A percentile compares a stretch with the other conserved stretches of the same genome.
These are phyloP conservation scores for Solanum raphanifolium DNA, from an alignment of 257 asterid species.

Conservation along the genomic window DNA sequence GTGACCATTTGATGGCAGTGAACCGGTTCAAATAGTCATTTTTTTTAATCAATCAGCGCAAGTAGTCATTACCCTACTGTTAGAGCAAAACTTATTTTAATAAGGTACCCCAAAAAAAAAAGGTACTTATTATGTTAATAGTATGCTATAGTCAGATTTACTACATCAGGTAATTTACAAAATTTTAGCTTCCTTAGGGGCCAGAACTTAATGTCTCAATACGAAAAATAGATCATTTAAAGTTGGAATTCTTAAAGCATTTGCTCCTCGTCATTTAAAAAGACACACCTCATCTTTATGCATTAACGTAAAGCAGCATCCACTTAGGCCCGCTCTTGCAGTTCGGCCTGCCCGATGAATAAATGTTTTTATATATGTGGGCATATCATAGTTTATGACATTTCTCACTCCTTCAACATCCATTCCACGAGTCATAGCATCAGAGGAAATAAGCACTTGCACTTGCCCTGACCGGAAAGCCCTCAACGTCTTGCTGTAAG, in stretches of 20 bases:
- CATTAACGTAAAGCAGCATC: conserved; percentile 68
- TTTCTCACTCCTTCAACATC: conserved; percentile 83
- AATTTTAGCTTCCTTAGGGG: not conserved
- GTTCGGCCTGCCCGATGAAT: conserved; percentile 93
- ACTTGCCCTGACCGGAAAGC: conserved; percentile 65
- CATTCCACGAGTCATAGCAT: conserved; percentile 94
- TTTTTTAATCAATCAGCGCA: not conserved
- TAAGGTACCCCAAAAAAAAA: not conserved
- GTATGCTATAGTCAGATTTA: not conserved
- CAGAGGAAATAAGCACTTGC: conserved; percentile 75
- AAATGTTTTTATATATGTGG: conserved; percentile 59
- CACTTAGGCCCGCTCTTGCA: conserved; percentile 81
- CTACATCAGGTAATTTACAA: not conserved
- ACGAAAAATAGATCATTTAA: not conserved
- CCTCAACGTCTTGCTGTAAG: conserved; percentile 59
- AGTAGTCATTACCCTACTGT: not conserved
- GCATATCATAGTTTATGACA: conserved; percentile 85
- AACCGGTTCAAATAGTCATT: not conserved
- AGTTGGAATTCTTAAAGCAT: not conserved
- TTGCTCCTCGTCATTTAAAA: not conserved
- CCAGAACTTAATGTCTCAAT: not conserved
- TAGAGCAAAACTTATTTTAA: not conserved
- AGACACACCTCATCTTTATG: conserved; percentile 56
- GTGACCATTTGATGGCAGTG: not conserved
- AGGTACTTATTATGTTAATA: not conserved